Evolutionary conservation across 768 basidiomycete genomes (phyloP).

Genomic region (Pleurotus eryngii): DNA sequence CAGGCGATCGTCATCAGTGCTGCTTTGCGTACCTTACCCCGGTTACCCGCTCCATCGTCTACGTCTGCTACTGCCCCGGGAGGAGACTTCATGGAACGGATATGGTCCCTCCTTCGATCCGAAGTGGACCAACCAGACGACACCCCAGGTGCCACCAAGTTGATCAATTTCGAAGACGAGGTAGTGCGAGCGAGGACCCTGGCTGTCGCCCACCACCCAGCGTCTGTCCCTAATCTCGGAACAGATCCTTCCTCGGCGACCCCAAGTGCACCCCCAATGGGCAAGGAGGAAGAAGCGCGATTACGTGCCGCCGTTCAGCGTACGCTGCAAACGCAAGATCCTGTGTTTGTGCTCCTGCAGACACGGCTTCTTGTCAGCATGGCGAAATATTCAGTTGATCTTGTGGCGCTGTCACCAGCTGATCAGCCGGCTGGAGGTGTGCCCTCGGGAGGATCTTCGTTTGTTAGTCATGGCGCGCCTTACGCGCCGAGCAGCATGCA

Average conservation of each 20-base stretch:
- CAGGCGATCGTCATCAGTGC: constrained; percentile 70
- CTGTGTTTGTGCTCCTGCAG: constrained; percentile 64
- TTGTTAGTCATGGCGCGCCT: neutral
- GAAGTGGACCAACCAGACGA: constrained; percentile 47
- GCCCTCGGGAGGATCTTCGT: constrained; percentile 5
- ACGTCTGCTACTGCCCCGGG: constrained; percentile 12
- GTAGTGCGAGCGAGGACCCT: constrained; percentile 52
- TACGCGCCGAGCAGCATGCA: constrained; percentile 23
- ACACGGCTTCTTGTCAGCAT: constrained; percentile 49
- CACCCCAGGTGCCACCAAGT: constrained; percentile 36
- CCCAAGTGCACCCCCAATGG: constrained; percentile 11
- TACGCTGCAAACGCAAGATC: constrained; percentile 57
- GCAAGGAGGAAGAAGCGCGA: constrained; percentile 42
- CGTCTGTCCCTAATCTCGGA: neutral
- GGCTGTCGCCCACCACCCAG: constrained; percentile 11
- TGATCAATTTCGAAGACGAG: constrained; percentile 72
- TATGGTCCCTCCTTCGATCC: constrained; percentile 62
- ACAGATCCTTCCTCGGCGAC: constrained; percentile 1
- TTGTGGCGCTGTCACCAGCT: constrained; percentile 4
- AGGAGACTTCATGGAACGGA: constrained; percentile 48
- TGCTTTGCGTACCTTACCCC: constrained; percentile 53
- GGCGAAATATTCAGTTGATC: constrained; percentile 17
- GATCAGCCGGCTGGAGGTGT: constrained; percentile 13
- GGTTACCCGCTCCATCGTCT: constrained; percentile 25
- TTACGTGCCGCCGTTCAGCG: constrained; percentile 63